A percentile compares a stretch with the other conserved stretches of the same genome.
phyloP scores from a whole-genome alignment of 257 asterid species.

The Solanum peruvianum region DNA sequence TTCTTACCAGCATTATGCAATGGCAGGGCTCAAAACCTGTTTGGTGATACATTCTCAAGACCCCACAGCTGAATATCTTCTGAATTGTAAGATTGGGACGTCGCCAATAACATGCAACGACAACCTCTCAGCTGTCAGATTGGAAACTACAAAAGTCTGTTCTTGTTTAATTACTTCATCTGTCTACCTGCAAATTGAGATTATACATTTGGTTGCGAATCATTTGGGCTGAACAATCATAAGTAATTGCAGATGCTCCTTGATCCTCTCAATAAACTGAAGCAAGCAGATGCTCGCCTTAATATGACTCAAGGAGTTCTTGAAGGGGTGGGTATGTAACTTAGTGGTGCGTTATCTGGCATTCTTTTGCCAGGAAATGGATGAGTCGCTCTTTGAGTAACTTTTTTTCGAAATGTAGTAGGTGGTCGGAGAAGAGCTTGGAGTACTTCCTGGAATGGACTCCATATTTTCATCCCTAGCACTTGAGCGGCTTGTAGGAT shows the following conservation, averaged over 20 bases:
- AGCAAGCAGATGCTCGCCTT: constrained; percentile 83
- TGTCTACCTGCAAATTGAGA: background rate
- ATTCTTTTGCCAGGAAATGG: background rate
- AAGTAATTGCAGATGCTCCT: constrained; percentile 66
- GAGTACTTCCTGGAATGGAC: constrained; percentile 98
- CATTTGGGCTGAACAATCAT: constrained; percentile 6
- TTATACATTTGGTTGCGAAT: background rate
- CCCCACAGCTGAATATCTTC: constrained; percentile 67
- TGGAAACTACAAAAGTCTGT: constrained; percentile 80
- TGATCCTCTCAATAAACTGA: constrained; percentile 73
- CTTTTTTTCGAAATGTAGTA: constrained; percentile 26
- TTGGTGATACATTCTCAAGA: constrained; percentile 87
- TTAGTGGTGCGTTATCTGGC: background rate
- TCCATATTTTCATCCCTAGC: constrained; percentile 74
- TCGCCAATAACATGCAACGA: constrained; percentile 40
- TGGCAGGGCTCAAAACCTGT: constrained; percentile 76
- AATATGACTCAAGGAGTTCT: constrained; percentile 95
- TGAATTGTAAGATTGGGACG: constrained; percentile 72
- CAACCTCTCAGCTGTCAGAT: constrained; percentile 70
- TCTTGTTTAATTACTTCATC: background rate
- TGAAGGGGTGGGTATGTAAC: constrained; percentile 89
- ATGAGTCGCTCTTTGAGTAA: background rate
- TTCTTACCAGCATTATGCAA: constrained; percentile 71
- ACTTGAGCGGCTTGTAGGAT: constrained; percentile 54
- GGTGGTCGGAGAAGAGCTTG: constrained; percentile 97